phyloP scores from a whole-genome alignment of 2,329 filamentous ascomycete genomes.

The Apiospora saccharicola region DNA sequence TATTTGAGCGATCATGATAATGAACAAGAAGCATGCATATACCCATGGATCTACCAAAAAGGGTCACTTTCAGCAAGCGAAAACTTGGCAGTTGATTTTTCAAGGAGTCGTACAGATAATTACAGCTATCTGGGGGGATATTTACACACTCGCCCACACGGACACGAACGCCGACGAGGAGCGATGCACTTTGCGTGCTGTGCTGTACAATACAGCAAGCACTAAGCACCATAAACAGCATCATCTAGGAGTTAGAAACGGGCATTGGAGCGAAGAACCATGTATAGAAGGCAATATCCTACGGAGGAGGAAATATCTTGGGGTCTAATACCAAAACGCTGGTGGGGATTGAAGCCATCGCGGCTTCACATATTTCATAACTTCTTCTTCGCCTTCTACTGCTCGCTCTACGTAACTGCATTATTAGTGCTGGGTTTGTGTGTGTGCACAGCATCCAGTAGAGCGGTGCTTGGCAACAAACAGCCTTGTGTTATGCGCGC shows the following conservation, averaged over 20 bases:
- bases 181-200: background rate
- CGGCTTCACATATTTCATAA: background rate
- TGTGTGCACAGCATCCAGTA: background rate
- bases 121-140: background rate
- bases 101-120: background rate
- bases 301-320: constrained; percentile 2
- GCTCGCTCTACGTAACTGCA: background rate
- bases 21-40: constrained; percentile 2
- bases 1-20: background rate
- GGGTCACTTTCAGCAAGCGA: background rate
- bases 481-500: background rate
- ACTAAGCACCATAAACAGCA: background rate
- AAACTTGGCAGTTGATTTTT: no score
- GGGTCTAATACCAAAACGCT: constrained; percentile 3
- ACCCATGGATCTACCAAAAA: background rate
- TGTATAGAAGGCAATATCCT: constrained; percentile 19
- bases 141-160: constrained; percentile 4
- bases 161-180: background rate
- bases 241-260: background rate
- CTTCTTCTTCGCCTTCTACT: background rate
- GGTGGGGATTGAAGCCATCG: background rate
- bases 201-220: background rate
- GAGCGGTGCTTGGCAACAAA: background rate
- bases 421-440: background rate
- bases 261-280: background rate